phyloP scores from a whole-genome alignment of 148 eudicot genomes.

The Polygonum maritimum region DNA sequence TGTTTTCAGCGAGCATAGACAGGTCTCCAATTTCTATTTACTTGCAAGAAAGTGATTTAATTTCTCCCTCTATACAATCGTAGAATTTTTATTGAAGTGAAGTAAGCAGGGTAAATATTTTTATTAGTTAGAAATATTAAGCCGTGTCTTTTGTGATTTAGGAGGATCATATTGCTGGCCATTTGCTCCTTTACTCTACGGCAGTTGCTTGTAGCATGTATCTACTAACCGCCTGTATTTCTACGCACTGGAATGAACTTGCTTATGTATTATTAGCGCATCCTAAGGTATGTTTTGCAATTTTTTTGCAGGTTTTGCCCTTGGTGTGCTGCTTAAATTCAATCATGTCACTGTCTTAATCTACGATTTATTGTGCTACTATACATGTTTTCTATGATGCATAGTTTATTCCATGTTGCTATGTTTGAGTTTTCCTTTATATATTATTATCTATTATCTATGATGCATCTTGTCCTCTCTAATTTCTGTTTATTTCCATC shows the following conservation, averaged over 20 bases:
- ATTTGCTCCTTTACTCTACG: conserved; percentile 54
- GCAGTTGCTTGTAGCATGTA: conserved; percentile 69
- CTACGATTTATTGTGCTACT: neutral
- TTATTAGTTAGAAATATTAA: neutral
- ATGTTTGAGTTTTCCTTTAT: neutral
- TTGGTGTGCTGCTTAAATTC: neutral
- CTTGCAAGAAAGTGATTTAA: neutral
- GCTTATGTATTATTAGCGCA: conserved; percentile 57
- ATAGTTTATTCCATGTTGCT: neutral
- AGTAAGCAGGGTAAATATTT: neutral
- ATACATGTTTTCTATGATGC: neutral
- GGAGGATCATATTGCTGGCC: conserved; percentile 37
- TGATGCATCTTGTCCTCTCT: neutral
- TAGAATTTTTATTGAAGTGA: neutral
- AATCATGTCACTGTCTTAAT: neutral
- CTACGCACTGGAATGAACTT: conserved; percentile 83
- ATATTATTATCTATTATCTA: neutral
- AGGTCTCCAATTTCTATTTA: conserved; percentile 41
- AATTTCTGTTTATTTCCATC: neutral
- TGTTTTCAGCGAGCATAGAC: conserved; percentile 37
- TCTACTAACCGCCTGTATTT: conserved; percentile 61
- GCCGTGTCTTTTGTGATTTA: conserved; percentile 25
- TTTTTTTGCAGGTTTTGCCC: neutral
- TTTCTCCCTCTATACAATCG: conserved; percentile 1
- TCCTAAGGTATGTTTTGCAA: conserved; percentile 48